Percentiles rank a stretch among this genome's conserved stretches.
Evolutionary conservation across 331 rosid species (phyloP).

Genomic region (Acacia concinna): DNA sequence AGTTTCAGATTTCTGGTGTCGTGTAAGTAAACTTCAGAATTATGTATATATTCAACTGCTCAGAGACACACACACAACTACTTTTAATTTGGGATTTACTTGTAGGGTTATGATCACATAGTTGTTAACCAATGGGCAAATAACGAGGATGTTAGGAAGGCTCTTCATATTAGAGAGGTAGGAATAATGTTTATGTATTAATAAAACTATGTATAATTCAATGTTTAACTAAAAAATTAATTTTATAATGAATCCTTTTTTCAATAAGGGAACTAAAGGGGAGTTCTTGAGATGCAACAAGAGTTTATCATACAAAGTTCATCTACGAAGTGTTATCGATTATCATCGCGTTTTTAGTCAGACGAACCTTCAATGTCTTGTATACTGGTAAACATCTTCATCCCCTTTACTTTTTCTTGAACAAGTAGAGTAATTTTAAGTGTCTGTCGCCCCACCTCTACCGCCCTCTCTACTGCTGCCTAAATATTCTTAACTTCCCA

Average conservation of each 20-base stretch:
- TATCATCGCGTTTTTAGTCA: neutral
- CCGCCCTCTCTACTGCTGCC: too few relatives aligned
- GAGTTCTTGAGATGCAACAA: constrained; percentile 13
- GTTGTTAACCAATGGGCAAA: constrained; percentile 15
- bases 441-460: too few relatives aligned
- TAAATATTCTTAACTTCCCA: too few relatives aligned
- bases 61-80: too few relatives aligned
- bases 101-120: constrained; percentile 4
- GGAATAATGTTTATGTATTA: too few relatives aligned
- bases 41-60: too few relatives aligned
- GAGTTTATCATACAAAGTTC: neutral
- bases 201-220: neutral
- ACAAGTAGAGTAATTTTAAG: neutral
- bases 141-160: constrained; percentile 11
- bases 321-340: neutral
- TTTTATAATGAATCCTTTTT: neutral
- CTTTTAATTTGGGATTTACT: neutral
- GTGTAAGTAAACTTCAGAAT: neutral
- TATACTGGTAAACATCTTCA: neutral
- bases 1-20: constrained; percentile 1
- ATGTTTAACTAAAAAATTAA: neutral
- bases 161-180: constrained; percentile 21
- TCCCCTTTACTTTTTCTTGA: neutral
- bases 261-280: constrained; percentile 13
- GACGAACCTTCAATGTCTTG: constrained; percentile 7